Base-by-base conservation (phyloP, 139 green algal species). In the Chlorella sp. region DNA sequence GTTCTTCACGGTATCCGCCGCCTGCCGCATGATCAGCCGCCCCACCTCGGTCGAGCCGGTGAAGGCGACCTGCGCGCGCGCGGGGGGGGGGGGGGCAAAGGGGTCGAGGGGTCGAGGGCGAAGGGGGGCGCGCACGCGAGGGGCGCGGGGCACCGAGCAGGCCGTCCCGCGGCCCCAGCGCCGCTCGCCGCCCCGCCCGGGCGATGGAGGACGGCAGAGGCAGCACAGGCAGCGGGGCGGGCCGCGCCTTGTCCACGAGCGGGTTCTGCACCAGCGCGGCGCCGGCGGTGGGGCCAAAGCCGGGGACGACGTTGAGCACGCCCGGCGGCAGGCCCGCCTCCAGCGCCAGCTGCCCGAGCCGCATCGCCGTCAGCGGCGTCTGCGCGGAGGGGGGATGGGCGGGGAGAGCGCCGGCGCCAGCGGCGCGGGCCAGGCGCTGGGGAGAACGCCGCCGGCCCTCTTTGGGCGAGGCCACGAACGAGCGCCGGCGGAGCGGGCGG, bases 41-140 rank as follows among this genome's bases (percentile, higher is more conserved):
- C 90, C 90, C 3, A 93, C 79, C 77, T 93, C 90, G 25, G 90
- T 94, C 81, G 79, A 89, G 55, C 90, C 90, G 5, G 90, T 94
- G 81, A 94, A 94, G 5, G 90, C 76, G 55, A 91, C 75, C 88
- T 90, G 74, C 62, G 46, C 51, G 25, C 6, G 55, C 4, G 31
- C 27, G 48, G 31, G 66, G 5, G 7, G 5, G 4, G 31, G 59
- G 35, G 35, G 15, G 5, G 33, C 8, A 41, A 67, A 48, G 36
- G 31, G 33, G 31, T 25, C 33, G 33, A 12, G 59, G 59, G 8
- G 31, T 60, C 21, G 51, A 33, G 51, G 17, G 51, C 29, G 51
- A 60, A 60, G 12, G 29, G 51, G 17, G 29, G 11, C 6, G 51
- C 11, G n/a, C 17, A n/a, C n/a, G n/a, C n/a, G n/a, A n/a, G n/a